Evolutionary conservation across 2,329 filamentous ascomycete genomes (phyloP), one percentile per base, ranked within the genome.

Genomic region (Pyrenochaeta sp.): DNA sequence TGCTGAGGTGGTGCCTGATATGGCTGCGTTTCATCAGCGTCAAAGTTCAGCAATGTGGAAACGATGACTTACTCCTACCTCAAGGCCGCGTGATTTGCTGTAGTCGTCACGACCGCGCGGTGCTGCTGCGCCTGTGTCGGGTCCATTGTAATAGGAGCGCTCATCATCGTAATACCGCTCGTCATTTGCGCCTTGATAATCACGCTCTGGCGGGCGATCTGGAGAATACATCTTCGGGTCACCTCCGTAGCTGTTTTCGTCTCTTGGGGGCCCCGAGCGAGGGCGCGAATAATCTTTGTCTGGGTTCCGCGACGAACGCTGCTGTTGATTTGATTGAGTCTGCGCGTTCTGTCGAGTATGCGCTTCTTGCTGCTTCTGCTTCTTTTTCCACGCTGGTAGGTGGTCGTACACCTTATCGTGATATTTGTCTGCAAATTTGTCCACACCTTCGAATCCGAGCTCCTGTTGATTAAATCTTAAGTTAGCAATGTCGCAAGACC

Each of bases 371-470:
- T 65, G 44, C 45, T 56, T 51, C 27, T 62, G 49, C 12, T 54
- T 46, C 34, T 56, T 58, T 53, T 54, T 59, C 49, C 55, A 52
- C 55, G 59, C 53, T 58, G 68, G 52, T 46, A 69, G 51, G 46
- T 36, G 63, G 10, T 67, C 68, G 52, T 66, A 68, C 6, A 69
- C 59, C 22, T 57, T 64, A 39, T 77, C 73, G 58, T 72, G 72
- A 45, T 74, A 73, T 34, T 71, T 73, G 37, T 71, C 56, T 22
- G 70, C 62, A 30, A 71, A 58, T 19, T 58, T 66, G 50, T 77
- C 69, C 5, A 77, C 57, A n/a, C 72, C 72, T 57, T 73, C 71
- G 40, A 76, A 71, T 2, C 75, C 75, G 7, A 77, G 71, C 61
- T 77, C 75, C 75, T 77, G 52, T 53, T 42, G 10, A 10, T 25